phyloP scores from a whole-genome alignment of 106 monocot genomes.

The Dendrobium catenatum region DNA sequence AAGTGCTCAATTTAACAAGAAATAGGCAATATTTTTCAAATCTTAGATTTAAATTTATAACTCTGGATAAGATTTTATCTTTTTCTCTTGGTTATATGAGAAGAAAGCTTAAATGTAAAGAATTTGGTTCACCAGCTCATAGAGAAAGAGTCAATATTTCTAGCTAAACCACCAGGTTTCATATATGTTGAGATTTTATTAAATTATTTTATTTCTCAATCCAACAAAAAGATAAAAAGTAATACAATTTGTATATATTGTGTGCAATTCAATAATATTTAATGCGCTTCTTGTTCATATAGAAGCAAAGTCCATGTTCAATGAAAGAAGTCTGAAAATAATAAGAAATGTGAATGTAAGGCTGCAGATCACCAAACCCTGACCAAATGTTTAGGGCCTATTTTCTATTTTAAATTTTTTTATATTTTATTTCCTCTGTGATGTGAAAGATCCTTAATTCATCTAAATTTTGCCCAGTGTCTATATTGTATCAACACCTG shows the following conservation, averaged over 20 bases:
- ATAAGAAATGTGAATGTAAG: neutral
- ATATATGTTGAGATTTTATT: neutral
- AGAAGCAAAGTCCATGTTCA: neutral
- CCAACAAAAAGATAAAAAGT: neutral
- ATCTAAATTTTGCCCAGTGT: too few species aligned
- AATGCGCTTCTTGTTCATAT: neutral
- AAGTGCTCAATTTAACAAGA: too few species aligned
- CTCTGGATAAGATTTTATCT: neutral
- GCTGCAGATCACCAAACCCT: conserved; percentile 1
- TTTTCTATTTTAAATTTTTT: neutral
- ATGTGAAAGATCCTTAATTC: neutral
- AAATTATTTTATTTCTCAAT: neutral
- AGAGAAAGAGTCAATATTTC: neutral
- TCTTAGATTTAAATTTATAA: neutral
- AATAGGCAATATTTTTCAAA: neutral
- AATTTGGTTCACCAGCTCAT: neutral
- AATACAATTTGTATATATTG: neutral
- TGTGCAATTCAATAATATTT: neutral
- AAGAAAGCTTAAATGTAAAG: neutral
- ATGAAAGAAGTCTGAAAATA: neutral
- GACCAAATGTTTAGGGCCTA: neutral
- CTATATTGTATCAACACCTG: neutral
- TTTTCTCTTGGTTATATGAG: neutral
- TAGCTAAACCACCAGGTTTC: neutral
- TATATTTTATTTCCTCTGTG: neutral